Evolutionary conservation across 2,329 filamentous ascomycete species (phyloP).

Genomic region (Colletotrichum gigasporum): DNA sequence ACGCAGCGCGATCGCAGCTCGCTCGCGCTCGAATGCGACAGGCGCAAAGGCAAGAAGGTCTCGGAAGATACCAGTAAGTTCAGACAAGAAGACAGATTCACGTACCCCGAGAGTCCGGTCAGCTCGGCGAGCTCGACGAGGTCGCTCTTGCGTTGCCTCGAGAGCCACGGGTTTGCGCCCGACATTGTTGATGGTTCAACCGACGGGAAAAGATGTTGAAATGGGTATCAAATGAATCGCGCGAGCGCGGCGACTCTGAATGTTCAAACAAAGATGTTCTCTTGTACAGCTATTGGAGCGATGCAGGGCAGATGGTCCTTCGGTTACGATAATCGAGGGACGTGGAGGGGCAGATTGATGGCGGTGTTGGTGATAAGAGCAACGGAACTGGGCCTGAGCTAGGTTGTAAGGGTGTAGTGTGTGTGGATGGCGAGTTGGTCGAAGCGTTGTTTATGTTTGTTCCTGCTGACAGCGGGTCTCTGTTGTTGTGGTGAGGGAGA

Average conservation of each 20-base stretch:
- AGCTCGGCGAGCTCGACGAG: slow-evolving; percentile 78
- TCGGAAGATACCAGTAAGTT: neutral
- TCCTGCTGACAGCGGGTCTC: slow-evolving; percentile 27
- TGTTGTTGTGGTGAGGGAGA: slow-evolving; percentile 15
- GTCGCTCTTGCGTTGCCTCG: slow-evolving; percentile 83
- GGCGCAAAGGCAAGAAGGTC: neutral
- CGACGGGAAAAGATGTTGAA: neutral
- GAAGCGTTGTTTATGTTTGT: slow-evolving; percentile 47
- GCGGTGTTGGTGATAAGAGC: slow-evolving; percentile 16
- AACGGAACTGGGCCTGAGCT: slow-evolving; percentile 21
- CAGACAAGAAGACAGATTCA: slow-evolving; percentile 35
- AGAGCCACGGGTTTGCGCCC: slow-evolving; percentile 75
- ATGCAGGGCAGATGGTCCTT: slow-evolving; percentile 12
- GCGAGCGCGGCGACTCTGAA: slow-evolving; percentile 13
- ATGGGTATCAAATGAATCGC: slow-evolving; percentile 27
- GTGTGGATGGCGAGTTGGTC: slow-evolving; percentile 25
- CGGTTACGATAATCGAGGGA: slow-evolving; percentile 1
- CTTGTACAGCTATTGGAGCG: neutral
- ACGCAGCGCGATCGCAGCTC: slow-evolving; percentile 2
- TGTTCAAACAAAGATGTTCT: neutral
- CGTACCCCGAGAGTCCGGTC: slow-evolving; percentile 78
- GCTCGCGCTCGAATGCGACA: neutral
- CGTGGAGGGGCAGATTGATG: slow-evolving; percentile 28
- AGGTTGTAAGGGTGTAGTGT: slow-evolving; percentile 23
- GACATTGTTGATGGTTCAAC: slow-evolving; percentile 59